A percentile compares a stretch with the other conserved stretches of the same genome.
These are phyloP conservation scores for Nannizziopsis barbatae DNA, from an alignment of 2,329 filamentous ascomycete species.

Conservation along the genomic window DNA sequence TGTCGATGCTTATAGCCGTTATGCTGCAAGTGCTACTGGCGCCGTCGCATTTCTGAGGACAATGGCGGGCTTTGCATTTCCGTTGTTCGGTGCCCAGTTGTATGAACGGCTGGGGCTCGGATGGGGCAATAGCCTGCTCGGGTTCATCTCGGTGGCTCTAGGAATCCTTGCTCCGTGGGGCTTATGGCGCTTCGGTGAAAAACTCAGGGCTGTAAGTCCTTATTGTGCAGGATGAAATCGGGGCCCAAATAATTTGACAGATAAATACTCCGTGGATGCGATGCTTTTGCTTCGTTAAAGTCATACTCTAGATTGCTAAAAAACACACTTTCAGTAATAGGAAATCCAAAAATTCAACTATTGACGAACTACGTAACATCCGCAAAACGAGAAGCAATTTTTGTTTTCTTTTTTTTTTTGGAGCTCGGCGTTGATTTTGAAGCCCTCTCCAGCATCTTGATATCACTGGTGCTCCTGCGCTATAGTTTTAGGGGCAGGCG, in stretches of 20 bases:
- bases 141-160: conserved; percentile 30
- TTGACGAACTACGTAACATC: too few relatives aligned
- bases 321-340: too few relatives aligned
- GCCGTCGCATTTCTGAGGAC: conserved; percentile 38
- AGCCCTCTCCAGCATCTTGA: too few relatives aligned
- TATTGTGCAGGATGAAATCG: conserved; percentile 22
- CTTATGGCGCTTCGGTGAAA: conserved; percentile 42
- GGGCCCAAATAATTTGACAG: neutral
- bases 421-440: too few relatives aligned
- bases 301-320: too few relatives aligned
- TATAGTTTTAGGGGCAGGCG: too few relatives aligned
- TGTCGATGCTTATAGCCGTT: conserved; percentile 33
- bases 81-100: conserved; percentile 37
- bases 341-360: too few relatives aligned
- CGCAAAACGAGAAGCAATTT: too few relatives aligned
- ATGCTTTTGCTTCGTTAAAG: too few relatives aligned
- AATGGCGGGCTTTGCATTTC: conserved; percentile 41
- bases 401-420: too few relatives aligned
- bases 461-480: too few relatives aligned
- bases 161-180: conserved; percentile 41
- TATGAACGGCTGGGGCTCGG: conserved; percentile 28
- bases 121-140: conserved; percentile 35
- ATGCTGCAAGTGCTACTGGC: conserved; percentile 39
- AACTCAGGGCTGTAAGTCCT: conserved; percentile 37
- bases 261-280: neutral